Evolutionary conservation across 768 basidiomycete species (phyloP), one percentile per base, ranked within the genome.

Genomic region (Psilocybe subaeruginosa): DNA sequence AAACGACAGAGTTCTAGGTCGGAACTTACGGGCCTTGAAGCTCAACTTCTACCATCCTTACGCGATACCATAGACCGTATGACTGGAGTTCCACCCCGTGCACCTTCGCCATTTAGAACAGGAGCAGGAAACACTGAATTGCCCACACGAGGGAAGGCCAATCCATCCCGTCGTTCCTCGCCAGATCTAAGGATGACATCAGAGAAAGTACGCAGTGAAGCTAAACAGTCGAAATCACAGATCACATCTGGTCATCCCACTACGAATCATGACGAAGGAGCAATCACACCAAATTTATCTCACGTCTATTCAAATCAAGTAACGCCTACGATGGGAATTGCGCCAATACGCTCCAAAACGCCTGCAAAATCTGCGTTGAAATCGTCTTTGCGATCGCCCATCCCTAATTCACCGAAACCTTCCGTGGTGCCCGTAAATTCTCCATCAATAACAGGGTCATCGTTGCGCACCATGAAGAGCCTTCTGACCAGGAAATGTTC

Each of bases 61-160:
- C 80, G 84, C 45, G 90, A 91, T 58, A 92, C 90, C 0, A 81
- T 92, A 39, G 83, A 88, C 65, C 82, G 85, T 49, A 92, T 92
- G 90, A 92, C 90, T 2, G 77, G 81, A 54, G 75, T 80, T 12
- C 83, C 85, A 0, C 77, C 77, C 43, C 73, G 73, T 58, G 56
- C 59, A 61, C 60, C 64, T 9, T 33, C 66, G 8, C 51, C 59
- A 14, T 37, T 58, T 30, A 54, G 41, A 23, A 41, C 48, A 11
- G 60, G 50, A 3, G 52, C n/a, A 17, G 51, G 53, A 33, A 59
- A n/a, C 8, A 33, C 8, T 8, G 58, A 54, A 51, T 14, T 27
- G 11, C 45, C 52, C 31, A 43, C 23, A 29, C 58, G n/a, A 30
- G 56, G 55, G 17, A 59, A 53, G 19, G 57, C 31, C 12, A 59